Conservation (phyloP, 2,329 filamentous ascomycete species). For the Ophiosphaerella korrae region DNA sequence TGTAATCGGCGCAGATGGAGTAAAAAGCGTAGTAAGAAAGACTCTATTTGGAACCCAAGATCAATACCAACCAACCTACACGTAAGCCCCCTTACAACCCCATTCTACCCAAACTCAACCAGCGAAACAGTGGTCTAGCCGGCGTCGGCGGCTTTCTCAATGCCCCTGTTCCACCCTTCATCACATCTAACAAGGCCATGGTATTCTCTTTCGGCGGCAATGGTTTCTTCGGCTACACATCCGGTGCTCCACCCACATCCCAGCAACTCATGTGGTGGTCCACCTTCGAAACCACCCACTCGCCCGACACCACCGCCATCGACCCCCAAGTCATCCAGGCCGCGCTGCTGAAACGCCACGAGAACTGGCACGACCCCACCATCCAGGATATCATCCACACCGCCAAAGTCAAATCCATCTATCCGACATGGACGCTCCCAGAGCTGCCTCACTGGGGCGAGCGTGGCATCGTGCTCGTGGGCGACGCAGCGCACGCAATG, state of each 20-base stretch:
- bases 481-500: conserved; percentile 64
- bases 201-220: conserved; percentile 54
- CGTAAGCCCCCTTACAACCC: conserved; percentile 11
- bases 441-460: conserved; percentile 55
- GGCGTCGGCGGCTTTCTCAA: conserved; percentile 55
- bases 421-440: conserved; percentile 56
- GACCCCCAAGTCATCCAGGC: conserved; percentile 25
- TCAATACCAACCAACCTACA: conserved; percentile 19
- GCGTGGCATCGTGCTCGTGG: conserved; percentile 58
- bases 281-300: conserved; percentile 34
- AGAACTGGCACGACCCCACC: conserved; percentile 53
- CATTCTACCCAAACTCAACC: background rate
- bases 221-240: conserved; percentile 59
- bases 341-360: conserved; percentile 50
- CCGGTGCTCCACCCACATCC: conserved; percentile 30
- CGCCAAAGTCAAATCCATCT: conserved; percentile 51
- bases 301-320: conserved; percentile 15
- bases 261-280: conserved; percentile 54
- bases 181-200: conserved; percentile 43
- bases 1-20: conserved; percentile 38
- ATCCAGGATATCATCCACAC: conserved; percentile 41
- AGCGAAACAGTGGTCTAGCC: conserved; percentile 19
- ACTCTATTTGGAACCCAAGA: conserved; percentile 23
- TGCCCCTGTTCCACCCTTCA: conserved; percentile 35
- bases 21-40: conserved; percentile 28